Base-by-base conservation (phyloP, 768 basidiomycete genomes). In the Podaxis mareebaensis region DNA sequence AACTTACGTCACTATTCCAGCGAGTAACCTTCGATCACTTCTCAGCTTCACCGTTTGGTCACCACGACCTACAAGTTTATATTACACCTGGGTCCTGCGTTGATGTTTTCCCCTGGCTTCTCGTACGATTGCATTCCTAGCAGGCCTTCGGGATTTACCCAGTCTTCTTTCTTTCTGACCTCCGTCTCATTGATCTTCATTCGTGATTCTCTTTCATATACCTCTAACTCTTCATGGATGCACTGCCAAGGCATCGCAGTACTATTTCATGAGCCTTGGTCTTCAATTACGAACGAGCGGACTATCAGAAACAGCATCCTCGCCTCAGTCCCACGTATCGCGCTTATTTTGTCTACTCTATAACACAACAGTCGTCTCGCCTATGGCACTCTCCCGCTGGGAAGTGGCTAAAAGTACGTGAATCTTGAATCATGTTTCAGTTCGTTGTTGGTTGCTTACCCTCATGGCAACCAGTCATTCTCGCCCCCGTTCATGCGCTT, bases 401-500 rank as follows among this genome's bases (percentile, higher is more conserved):
- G 30, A 33, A 2, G 30, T 8, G 30, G 30, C 30, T 33, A 33
- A 17, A 46, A 46, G 44, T 46, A 46, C n/a, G 44, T 46, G 44
- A 46, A 46, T 46, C 30, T 33, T 33, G 30, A 33, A 2, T 10
- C 30, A 10, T 33, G 2, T 1, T 33, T 33, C 30, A 33, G 30
- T 33, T 33, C 8, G 10, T 10, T 33, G 30, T 24, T 8, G 26
- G 7, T 26, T 26, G 3, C 48, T 52, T 12, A 33, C 26, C n/a
- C 17, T 30, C 36, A 8, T 17, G 5, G 26, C 38, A 17, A 53
- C 26, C 53, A 30, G 58, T 58, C 28, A 17, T 36, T 24, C 22
- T 39, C 22, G 30, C 26, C 49, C 24, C 60, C 4, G 52, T 67
- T 26, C 66, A 70, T 40, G 53, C 53, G 3, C 28, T 68, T 11